Base-by-base conservation (phyloP, 208 protist genomes). In the Phytomonas sp. region DNA sequence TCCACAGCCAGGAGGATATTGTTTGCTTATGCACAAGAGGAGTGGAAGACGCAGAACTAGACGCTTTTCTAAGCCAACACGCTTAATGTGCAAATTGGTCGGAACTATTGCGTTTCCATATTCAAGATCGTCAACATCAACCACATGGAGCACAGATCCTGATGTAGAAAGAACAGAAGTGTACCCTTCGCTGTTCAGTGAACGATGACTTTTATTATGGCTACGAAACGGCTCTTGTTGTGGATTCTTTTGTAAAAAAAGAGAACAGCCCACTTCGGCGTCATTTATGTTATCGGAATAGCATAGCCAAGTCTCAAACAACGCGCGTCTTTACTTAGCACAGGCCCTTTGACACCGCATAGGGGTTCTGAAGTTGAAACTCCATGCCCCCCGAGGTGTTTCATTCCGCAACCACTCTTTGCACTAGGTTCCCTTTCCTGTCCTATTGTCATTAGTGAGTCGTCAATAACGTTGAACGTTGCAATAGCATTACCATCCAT, bases 1-100 rank as follows among this genome's bases (percentile, higher is more conserved):
- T 61, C 94, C 94, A 71, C 94, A 97, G 70, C 84, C 89, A 40
- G 81, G 82, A 34, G 94, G 94, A 80, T 97, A 97, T 74, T 97
- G 94, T 72, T 94, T 94, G 70, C 78, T 84, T 36, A 95, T 79
- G 34, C 87, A 88, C 30, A 94, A 81, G 42, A 93, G 71, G 2
- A 87, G 82, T 12, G 85, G 85, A 29, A 89, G 63, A 12, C 85
- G 84, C 29, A 97, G 72, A 30, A 82, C 81, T 2, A 94, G 77
- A 29, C 92, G 92, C 40, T 71, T 59, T 62, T 87, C 80, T 19
- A 96, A 77, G 60, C 90, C 85, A 4, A 29, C 77, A 31, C 88
- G 85, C 0, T 81, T 92, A 33, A 82, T 92, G 12, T 79, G 72
- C 23, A 95, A 79, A 66, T 86, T 66, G 4, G n/a, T 68, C n/a